Evolutionary conservation across 23 red algal genomes (phyloP).

Genomic region (Gracilaria domingensis): DNA sequence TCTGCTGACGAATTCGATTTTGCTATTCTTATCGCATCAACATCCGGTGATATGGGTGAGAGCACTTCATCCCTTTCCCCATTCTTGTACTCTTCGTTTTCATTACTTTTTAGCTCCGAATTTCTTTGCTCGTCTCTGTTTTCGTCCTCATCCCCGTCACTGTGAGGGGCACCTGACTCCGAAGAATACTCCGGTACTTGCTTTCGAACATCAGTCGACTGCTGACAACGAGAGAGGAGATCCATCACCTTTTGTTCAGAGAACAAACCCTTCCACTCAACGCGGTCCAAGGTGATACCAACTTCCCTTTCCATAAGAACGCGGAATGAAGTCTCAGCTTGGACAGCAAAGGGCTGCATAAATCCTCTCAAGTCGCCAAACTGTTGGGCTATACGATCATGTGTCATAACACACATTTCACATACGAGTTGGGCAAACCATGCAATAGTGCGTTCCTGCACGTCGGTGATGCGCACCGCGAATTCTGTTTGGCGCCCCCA

Average conservation of each 20-base stretch:
- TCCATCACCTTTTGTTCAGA: conserved; percentile 2
- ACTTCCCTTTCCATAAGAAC: conserved; percentile 34
- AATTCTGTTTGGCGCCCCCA: conserved; percentile 38
- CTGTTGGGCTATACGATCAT: background rate
- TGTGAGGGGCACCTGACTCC: background rate
- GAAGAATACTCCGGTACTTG: conserved; percentile 1
- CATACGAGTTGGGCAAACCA: conserved; percentile 23
- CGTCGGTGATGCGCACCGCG: conserved; percentile 12
- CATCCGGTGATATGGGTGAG: conserved; percentile 35
- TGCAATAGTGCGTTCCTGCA: conserved; percentile 5
- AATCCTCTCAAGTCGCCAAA: background rate
- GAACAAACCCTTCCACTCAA: background rate
- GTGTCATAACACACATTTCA: conserved; percentile 37
- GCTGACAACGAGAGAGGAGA: background rate
- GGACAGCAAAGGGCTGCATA: background rate
- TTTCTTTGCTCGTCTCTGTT: background rate
- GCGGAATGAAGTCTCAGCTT: conserved; percentile 1
- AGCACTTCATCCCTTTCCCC: background rate
- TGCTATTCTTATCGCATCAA: background rate
- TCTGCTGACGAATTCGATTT: background rate
- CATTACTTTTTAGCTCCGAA: background rate
- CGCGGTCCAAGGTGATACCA: background rate
- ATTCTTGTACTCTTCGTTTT: conserved; percentile 1
- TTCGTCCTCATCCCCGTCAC: conserved; percentile 2
- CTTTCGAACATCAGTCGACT: background rate